phyloP scores from a whole-genome alignment of 129 eudicot genomes.

The Lactuca saligna region DNA sequence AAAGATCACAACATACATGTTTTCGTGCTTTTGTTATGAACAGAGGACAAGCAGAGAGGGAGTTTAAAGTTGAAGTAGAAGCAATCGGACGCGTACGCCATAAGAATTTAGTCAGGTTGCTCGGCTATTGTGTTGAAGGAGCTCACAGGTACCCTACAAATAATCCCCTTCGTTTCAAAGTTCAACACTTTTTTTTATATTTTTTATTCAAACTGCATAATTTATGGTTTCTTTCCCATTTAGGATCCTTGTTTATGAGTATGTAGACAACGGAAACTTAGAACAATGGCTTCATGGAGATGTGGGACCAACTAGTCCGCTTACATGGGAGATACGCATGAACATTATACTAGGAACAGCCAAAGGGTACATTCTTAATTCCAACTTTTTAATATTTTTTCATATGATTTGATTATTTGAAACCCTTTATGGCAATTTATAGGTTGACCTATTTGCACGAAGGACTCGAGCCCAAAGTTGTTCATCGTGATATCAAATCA shows the following conservation, averaged over 20 bases:
- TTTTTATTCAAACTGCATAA: background rate
- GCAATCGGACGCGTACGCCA: constrained; percentile 93
- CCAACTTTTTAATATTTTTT: constrained; percentile 8
- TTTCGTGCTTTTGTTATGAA: background rate
- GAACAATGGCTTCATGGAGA: constrained; percentile 96
- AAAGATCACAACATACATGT: background rate
- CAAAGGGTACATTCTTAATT: constrained; percentile 55
- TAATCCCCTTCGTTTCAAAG: constrained; percentile 5
- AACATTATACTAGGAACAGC: constrained; percentile 78
- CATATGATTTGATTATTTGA: constrained; percentile 13
- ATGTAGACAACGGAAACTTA: constrained; percentile 78
- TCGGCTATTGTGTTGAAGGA: constrained; percentile 93
- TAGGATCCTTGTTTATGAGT: constrained; percentile 88
- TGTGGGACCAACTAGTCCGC: constrained; percentile 78
- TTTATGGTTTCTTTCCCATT: constrained; percentile 17
- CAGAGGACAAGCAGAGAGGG: constrained; percentile 97
- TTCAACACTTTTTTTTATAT: background rate
- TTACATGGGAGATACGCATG: constrained; percentile 88
- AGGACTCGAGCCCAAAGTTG: constrained; percentile 91
- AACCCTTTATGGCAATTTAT: constrained; percentile 18
- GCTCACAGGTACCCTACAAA: constrained; percentile 65
- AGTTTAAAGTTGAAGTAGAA: constrained; percentile 93
- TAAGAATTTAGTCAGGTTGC: constrained; percentile 86
- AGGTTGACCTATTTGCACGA: constrained; percentile 91
- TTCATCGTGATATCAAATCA: constrained; percentile 85